Evolutionary conservation across 2,329 filamentous ascomycete species (phyloP).

Genomic region (Colletotrichum shisoi): DNA sequence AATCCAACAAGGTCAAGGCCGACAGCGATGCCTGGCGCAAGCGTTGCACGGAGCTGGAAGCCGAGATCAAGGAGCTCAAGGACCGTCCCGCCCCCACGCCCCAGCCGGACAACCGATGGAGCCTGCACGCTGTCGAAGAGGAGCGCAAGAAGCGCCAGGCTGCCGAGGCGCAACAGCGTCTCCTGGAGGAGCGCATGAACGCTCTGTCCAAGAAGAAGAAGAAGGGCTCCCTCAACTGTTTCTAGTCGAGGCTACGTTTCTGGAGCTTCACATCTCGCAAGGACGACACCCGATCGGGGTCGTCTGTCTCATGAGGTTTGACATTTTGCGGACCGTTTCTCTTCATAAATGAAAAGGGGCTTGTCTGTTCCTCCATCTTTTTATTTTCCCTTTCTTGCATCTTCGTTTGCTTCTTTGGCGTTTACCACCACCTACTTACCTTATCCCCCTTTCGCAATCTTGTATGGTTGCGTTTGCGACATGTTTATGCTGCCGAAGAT

Average conservation of each 20-base stretch:
- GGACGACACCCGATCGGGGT: slow-evolving; percentile 40
- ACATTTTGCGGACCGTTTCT: not conserved
- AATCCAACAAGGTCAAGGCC: slow-evolving; percentile 88
- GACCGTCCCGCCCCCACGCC: slow-evolving; percentile 57
- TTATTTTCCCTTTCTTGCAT: not conserved
- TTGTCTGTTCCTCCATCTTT: not conserved
- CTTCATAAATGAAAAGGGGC: slow-evolving; percentile 8
- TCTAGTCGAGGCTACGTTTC: slow-evolving; percentile 64
- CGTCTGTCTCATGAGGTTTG: slow-evolving; percentile 39
- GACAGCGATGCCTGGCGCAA: slow-evolving; percentile 92
- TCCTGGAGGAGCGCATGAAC: slow-evolving; percentile 95
- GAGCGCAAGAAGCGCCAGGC: slow-evolving; percentile 91
- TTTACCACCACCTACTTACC: slow-evolving; percentile 6
- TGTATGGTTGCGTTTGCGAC: slow-evolving; percentile 33
- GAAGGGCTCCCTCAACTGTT: slow-evolving; percentile 96
- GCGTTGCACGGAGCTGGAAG: slow-evolving; percentile 78
- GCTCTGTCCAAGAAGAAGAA: slow-evolving; percentile 91
- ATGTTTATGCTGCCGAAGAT: slow-evolving; percentile 36
- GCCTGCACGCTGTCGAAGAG: slow-evolving; percentile 91
- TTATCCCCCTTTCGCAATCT: slow-evolving; percentile 30
- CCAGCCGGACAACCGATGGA: slow-evolving; percentile 67
- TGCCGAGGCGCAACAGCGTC: slow-evolving; percentile 85
- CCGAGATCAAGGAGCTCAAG: slow-evolving; percentile 72
- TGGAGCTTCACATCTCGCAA: slow-evolving; percentile 10
- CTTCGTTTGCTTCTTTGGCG: slow-evolving; percentile 29